Conservation (phyloP, 164 flowering plant species). For the Pachysandra terminalis region DNA sequence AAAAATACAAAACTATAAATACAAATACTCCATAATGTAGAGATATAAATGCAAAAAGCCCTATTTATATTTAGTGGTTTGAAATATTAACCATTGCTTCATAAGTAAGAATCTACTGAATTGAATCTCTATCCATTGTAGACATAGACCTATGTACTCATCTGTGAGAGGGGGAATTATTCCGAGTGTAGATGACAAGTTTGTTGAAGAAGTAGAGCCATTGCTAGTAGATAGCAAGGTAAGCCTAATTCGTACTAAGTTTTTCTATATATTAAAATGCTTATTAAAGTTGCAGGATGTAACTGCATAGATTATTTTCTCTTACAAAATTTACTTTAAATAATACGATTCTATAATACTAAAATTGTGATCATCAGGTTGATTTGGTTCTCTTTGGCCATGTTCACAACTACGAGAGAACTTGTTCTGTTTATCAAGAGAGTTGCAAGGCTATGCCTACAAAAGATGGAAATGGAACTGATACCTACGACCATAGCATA, state of each 20-base stretch:
- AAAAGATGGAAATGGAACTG: conserved; percentile 56
- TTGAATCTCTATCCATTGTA: conserved; percentile 22
- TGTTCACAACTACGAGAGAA: conserved; percentile 94
- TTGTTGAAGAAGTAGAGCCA: conserved; percentile 58
- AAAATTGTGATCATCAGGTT: conserved; percentile 37
- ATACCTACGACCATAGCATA: conserved; percentile 54
- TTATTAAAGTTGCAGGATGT: neutral
- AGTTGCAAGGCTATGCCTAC: conserved; percentile 57
- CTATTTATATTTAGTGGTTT: no score
- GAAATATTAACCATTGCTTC: no score
- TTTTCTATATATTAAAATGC: no score
- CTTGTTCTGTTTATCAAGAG: conserved; percentile 50
- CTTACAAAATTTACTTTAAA: no score
- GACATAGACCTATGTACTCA: conserved; percentile 88
- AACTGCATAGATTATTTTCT: no score
- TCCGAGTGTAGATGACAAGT: conserved; percentile 32
- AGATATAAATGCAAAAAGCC: no score
- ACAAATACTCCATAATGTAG: no score
- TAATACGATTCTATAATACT: neutral
- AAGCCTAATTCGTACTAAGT: neutral
- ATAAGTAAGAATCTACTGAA: no score
- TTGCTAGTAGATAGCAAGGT: conserved; percentile 61
- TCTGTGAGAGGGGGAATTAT: conserved; percentile 15
- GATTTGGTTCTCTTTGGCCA: conserved; percentile 80
- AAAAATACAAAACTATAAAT: no score